phyloP scores from a whole-genome alignment of 129 eudicot genomes.

The Solidago caesia region DNA sequence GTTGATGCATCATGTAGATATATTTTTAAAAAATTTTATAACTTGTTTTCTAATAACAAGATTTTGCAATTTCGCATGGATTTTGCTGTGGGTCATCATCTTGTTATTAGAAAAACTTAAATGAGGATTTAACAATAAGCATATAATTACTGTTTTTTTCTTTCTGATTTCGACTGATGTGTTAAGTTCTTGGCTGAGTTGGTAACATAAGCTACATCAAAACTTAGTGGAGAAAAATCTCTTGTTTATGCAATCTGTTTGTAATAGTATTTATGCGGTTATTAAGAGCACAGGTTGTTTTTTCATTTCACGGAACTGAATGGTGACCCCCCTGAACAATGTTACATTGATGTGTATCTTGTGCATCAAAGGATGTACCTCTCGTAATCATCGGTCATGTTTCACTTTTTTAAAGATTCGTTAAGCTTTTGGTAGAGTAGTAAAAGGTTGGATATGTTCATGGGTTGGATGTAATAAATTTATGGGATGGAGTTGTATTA shows the following conservation, averaged over 20 bases:
- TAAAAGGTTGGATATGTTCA: no score
- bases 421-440: no score
- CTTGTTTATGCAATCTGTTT: background rate
- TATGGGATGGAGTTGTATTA: background rate
- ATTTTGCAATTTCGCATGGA: no score
- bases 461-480: no score
- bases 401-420: no score
- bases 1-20: background rate
- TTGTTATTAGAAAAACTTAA: no score
- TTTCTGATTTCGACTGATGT: background rate
- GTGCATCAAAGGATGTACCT: background rate
- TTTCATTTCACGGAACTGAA: no score
- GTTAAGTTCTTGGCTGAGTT: background rate
- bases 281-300: background rate
- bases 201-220: background rate
- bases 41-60: background rate
- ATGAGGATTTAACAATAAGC: no score
- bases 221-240: background rate
- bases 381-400: no score
- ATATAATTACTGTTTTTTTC: background rate
- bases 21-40: background rate
- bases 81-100: no score
- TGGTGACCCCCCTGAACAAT: background rate
- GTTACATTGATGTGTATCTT: background rate
- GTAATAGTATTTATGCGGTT: background rate